A percentile compares a stretch with the other conserved stretches of the same genome.
Evolutionary conservation across 805 yeast genomes (phyloP).

Genomic region (Yarrowia porcina): DNA sequence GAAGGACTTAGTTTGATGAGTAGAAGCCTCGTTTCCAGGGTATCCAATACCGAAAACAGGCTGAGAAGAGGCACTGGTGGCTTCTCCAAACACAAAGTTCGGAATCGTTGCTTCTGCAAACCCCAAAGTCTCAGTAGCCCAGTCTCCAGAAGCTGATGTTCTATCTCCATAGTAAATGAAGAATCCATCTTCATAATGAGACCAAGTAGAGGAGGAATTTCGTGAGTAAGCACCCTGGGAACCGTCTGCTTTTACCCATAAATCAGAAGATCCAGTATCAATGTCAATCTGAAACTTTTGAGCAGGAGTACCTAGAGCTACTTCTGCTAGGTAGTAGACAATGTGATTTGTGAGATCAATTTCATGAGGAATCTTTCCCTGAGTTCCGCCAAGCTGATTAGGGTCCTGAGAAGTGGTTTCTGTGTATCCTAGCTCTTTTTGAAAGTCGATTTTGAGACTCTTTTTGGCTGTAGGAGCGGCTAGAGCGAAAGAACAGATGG

Average conservation of each 20-base stretch:
- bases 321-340: neutral
- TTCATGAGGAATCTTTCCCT: neutral
- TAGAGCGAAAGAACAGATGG: neutral
- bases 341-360: neutral
- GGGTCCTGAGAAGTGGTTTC: neutral
- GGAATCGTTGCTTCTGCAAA: constrained; percentile 48
- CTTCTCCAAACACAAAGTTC: constrained; percentile 27
- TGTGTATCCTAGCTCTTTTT: neutral
- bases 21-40: constrained; percentile 28
- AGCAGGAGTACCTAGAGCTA: constrained; percentile 52
- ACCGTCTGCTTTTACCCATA: constrained; percentile 47
- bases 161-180: constrained; percentile 40
- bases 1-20: constrained; percentile 13
- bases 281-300: constrained; percentile 52
- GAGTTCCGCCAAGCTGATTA: neutral
- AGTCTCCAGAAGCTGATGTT: constrained; percentile 43
- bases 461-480: constrained; percentile 8
- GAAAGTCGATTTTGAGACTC: neutral
- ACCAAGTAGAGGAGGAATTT: constrained; percentile 31
- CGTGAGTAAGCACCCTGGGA: constrained; percentile 12
- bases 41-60: constrained; percentile 31
- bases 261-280: constrained; percentile 70
- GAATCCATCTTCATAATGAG: constrained; percentile 30
- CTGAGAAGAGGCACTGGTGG: constrained; percentile 1
- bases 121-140: constrained; percentile 59